Base-by-base conservation (phyloP, 139 green algal genomes). In the Haematococcus sp. region DNA sequence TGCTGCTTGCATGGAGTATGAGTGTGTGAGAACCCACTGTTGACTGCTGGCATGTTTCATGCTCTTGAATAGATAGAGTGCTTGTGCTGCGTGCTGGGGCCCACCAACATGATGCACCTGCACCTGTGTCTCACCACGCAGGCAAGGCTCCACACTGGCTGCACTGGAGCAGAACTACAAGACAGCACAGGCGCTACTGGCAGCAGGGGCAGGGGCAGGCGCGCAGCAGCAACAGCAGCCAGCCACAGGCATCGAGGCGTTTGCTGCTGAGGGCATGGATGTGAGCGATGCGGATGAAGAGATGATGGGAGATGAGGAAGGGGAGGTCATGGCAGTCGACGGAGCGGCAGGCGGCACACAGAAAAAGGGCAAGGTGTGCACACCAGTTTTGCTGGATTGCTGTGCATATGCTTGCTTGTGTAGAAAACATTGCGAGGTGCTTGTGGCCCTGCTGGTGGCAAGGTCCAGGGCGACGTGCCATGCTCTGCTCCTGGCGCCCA, bases 101-200 rank as follows among this genome's bases (percentile, higher is more conserved):
- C n/a, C n/a, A n/a, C n/a, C n/a, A 63, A 63, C 54, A 27, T 32
- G 5, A 64, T 30, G 55, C n/a, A n/a, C 55, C 55, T 31, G 28
- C 60, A 68, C n/a, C n/a, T 44, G 19, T 7, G 31, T 9, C 25
- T 19, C 28, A 68, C 31, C 4, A 31, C 31, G 35, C 56, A 76
- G 70, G 70, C 70, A 76, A 60, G 70, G 58, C n/a, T 55, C n/a
- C 55, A 76, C 70, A 23, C 56, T 94, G 60, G 73, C 78, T 27
- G 81, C 90, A 4, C 65, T 98, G 70, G 90, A 96, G 75, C 67
- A 83, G 35, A 97, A 95, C 85, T 92, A 93, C 76, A 68, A 76
- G 4, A 85, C 88, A 15, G 80, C 75, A 49, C 76, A 86, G 44
- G 86, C 84, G 3, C 63, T 71, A 59, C 19, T 52, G 64, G 65